Conservation (phyloP, 176 grass and related monocot species). For the Secale cereale region DNA sequence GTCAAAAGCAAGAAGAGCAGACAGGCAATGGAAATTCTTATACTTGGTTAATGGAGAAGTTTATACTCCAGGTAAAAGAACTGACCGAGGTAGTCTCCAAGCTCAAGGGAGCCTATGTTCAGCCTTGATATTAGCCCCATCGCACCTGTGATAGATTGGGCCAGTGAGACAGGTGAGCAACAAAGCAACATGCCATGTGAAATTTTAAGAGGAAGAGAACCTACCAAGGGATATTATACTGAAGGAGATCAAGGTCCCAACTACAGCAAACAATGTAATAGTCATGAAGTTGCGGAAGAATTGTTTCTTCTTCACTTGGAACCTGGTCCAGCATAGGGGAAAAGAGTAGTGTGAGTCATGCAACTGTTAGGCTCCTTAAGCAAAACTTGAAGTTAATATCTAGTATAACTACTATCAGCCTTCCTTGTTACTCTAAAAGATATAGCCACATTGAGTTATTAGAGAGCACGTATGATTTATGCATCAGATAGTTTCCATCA, state of each 20-base stretch:
- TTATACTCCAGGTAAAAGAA: background rate
- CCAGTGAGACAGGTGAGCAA: background rate
- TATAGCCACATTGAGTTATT: background rate
- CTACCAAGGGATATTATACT: conserved; percentile 70
- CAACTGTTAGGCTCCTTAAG: background rate
- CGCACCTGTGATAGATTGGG: conserved; percentile 46
- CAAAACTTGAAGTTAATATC: background rate
- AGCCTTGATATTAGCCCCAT: conserved; percentile 61
- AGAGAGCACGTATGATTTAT: background rate
- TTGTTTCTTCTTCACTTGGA: conserved; percentile 92
- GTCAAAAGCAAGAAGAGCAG: conserved; percentile 21
- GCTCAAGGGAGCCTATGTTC: conserved; percentile 67
- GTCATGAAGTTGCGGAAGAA: conserved; percentile 90
- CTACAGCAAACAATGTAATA: conserved; percentile 67
- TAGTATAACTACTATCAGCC: background rate
- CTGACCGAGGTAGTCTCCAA: conserved; percentile 87
- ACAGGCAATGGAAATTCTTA: background rate
- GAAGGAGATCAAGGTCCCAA: conserved; percentile 83
- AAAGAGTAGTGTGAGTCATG: background rate
- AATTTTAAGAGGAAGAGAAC: conserved; percentile 17
- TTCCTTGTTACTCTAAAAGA: background rate
- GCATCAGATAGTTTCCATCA: background rate
- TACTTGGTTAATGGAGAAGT: background rate
- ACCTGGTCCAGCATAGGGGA: conserved; percentile 22
- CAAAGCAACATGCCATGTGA: background rate